These are phyloP conservation scores for Trametes polyzona DNA, from an alignment of 1,284 basidiomycete genomes.

Conservation along the genomic window DNA sequence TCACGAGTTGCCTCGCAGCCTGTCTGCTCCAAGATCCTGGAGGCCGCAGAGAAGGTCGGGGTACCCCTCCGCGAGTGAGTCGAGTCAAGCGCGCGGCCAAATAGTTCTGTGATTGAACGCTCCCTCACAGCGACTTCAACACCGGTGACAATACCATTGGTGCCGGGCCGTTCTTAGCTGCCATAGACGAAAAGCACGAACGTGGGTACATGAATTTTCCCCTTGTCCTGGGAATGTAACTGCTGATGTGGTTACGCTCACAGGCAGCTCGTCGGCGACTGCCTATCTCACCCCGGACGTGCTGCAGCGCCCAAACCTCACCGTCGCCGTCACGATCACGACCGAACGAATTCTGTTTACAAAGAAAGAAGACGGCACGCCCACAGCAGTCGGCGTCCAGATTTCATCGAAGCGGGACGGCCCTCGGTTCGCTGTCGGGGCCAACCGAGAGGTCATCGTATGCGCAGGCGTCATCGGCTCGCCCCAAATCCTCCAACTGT, in stretches of 20 bases:
- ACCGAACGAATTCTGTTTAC: slow-evolving; percentile 35
- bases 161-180: slow-evolving; percentile 32
- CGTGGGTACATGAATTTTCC: slow-evolving; percentile 27
- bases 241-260: no score
- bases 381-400: slow-evolving; percentile 37
- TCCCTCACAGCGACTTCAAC: slow-evolving; percentile 36
- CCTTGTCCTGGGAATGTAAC: no score
- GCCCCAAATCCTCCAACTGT: slow-evolving; percentile 52
- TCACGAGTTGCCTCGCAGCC: slow-evolving; percentile 12
- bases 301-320: slow-evolving; percentile 42
- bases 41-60: slow-evolving; percentile 28
- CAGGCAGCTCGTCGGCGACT: slow-evolving; percentile 43
- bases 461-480: slow-evolving; percentile 48
- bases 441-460: slow-evolving; percentile 44
- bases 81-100: neutral
- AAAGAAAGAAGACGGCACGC: slow-evolving; percentile 4
- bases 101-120: no score
- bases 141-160: slow-evolving; percentile 32
- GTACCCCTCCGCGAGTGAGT: slow-evolving; percentile 30
- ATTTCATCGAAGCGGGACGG: slow-evolving; percentile 25
- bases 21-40: slow-evolving; percentile 17
- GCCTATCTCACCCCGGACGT: slow-evolving; percentile 43
- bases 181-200: slow-evolving; percentile 38
- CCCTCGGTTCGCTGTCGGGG: slow-evolving; percentile 34
- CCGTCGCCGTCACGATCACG: slow-evolving; percentile 40